Conservation (phyloP, 306 rosid species). For the Fagus crenata region DNA sequence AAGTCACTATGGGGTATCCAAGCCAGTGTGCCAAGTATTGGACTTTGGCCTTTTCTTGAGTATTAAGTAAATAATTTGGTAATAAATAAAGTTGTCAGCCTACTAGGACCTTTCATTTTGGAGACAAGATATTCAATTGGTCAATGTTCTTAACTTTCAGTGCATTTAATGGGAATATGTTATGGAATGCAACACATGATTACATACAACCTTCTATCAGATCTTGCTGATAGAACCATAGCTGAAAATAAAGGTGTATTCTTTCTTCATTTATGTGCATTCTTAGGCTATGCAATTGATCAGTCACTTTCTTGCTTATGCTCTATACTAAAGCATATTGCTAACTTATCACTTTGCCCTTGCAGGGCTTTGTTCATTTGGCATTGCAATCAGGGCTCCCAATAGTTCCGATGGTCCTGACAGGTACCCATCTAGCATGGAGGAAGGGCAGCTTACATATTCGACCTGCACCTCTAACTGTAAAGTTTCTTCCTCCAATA, state of each 20-base stretch:
- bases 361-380: conserved; percentile 69
- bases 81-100: not conserved
- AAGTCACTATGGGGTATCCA: not conserved
- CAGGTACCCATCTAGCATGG: conserved; percentile 65
- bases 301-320: not conserved
- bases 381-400: conserved; percentile 66
- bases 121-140: not conserved
- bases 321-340: not conserved
- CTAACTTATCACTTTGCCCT: conserved; percentile 1
- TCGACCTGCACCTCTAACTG: conserved; percentile 45
- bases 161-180: not conserved
- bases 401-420: conserved; percentile 54
- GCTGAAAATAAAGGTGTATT: not conserved
- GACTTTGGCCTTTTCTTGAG: not conserved
- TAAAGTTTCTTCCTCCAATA: conserved; percentile 59
- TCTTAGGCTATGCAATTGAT: not conserved
- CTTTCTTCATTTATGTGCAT: not conserved
- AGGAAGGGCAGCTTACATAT: conserved; percentile 60
- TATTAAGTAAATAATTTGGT: not conserved
- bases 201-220: not conserved
- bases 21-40: not conserved
- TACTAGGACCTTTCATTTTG: not conserved
- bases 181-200: not conserved
- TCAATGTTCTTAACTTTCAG: not conserved
- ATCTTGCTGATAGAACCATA: not conserved